A percentile compares a stretch with the other conserved stretches of the same genome.
phyloP scores from a whole-genome alignment of 2,329 filamentous ascomycete genomes.

The Pseudohalonectria lignicola region DNA sequence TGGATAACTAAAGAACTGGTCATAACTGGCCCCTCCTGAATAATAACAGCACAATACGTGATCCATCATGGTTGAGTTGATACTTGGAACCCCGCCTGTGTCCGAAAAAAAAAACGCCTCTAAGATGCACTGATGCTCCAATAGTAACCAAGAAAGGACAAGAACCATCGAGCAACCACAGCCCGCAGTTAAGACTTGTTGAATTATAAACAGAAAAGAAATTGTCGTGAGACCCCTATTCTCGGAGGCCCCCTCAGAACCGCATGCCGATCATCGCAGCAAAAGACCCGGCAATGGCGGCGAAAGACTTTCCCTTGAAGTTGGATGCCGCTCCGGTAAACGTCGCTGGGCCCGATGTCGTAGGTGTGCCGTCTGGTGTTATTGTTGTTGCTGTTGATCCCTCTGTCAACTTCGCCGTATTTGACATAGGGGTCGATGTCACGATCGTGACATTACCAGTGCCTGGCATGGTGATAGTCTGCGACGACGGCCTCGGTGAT shows the following conservation, averaged over 20 bases:
- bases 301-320: background rate
- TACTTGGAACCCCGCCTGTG: too few species aligned
- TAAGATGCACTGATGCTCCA: too few species aligned
- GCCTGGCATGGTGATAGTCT: background rate
- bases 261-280: background rate
- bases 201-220: background rate
- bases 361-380: too few species aligned
- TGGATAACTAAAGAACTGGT: too few species aligned
- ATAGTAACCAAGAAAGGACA: too few species aligned
- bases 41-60: too few species aligned
- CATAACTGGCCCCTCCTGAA: too few species aligned
- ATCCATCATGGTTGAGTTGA: too few species aligned
- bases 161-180: too few species aligned
- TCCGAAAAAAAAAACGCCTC: too few species aligned
- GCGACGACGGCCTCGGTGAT: background rate
- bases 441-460: background rate
- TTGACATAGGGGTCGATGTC: background rate
- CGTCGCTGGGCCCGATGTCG: background rate
- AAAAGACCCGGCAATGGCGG: background rate
- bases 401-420: background rate
- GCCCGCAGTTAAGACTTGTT: too few species aligned
- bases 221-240: constrained; percentile 3
- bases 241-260: constrained; percentile 1
- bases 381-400: background rate
- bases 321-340: background rate